These are phyloP conservation scores for Candida ovalis DNA, from an alignment of 805 yeast species.

Conservation along the genomic window DNA sequence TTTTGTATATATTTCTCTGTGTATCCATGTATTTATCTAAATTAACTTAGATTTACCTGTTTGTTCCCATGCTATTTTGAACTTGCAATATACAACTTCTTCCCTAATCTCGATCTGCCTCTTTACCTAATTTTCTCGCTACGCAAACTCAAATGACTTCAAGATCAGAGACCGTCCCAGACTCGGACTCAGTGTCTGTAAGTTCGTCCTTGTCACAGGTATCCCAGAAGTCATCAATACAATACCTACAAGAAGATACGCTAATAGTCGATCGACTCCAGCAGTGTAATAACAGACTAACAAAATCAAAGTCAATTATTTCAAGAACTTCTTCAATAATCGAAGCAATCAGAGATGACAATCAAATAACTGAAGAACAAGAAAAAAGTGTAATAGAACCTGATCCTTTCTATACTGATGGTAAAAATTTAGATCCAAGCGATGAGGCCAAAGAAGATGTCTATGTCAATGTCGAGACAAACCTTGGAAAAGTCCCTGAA, in stretches of 20 bases:
- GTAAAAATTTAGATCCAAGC: neutral
- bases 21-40: too few species aligned
- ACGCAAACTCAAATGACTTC: neutral
- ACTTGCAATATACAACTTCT: too few species aligned
- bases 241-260: neutral
- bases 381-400: slow-evolving; percentile 4
- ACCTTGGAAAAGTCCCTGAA: neutral
- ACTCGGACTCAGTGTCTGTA: neutral
- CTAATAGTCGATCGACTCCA: neutral
- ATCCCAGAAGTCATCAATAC: neutral
- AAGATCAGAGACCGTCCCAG: neutral
- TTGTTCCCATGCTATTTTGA: too few species aligned
- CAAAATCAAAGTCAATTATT: slow-evolving; percentile 4
- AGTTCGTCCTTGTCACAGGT: neutral
- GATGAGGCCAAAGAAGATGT: slow-evolving; percentile 1
- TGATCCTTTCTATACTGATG: slow-evolving; percentile 4
- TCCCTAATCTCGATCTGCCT: too few species aligned
- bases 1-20: too few species aligned
- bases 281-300: neutral
- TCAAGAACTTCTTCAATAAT: slow-evolving; percentile 25
- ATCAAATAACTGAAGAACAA: slow-evolving; percentile 20
- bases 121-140: too few species aligned
- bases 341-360: slow-evolving; percentile 29
- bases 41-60: too few species aligned
- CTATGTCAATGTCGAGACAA: neutral